Conservation (phyloP, 352 stramenopile species). For the Pythium guiyangense region DNA sequence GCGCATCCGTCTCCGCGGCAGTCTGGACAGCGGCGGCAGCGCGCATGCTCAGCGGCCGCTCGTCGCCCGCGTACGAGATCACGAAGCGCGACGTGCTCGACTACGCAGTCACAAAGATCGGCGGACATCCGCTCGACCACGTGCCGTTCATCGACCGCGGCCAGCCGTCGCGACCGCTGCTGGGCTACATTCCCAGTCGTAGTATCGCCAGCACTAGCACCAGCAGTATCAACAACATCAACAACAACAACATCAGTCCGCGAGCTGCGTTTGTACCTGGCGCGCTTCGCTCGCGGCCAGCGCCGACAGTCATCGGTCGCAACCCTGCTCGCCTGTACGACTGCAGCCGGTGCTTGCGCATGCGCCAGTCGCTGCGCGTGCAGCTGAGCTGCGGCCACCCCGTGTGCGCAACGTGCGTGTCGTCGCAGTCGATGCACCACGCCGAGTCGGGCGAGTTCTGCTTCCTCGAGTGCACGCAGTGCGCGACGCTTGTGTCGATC, state of each 20-base stretch:
- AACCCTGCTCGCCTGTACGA: constrained; percentile 41
- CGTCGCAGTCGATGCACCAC: too few relatives aligned
- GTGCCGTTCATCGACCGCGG: constrained; percentile 63
- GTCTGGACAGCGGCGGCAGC: neutral
- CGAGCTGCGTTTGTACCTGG: neutral
- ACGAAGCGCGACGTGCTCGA: constrained; percentile 34
- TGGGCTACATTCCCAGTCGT: constrained; percentile 37
- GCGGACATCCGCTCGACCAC: constrained; percentile 72
- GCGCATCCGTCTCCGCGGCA: constrained; percentile 12
- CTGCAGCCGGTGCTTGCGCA: constrained; percentile 47
- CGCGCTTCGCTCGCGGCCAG: neutral
- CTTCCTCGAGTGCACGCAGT: constrained; percentile 51
- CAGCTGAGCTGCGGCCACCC: constrained; percentile 64
- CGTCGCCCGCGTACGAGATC: constrained; percentile 32
- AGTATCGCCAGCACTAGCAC: too few relatives aligned
- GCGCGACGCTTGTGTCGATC: constrained; percentile 43
- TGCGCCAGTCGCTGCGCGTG: constrained; percentile 50
- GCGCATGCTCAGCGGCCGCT: constrained; percentile 1
- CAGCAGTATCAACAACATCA: too few relatives aligned
- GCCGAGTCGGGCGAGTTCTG: constrained; percentile 34
- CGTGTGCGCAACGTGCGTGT: constrained; percentile 52
- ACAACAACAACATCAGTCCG: too few relatives aligned
- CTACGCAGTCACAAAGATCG: constrained; percentile 57
- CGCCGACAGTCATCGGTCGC: constrained; percentile 6
- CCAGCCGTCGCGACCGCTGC: constrained; percentile 52